Base-by-base conservation (phyloP, 768 basidiomycete species). In the Phlegmacium glaucopus region DNA sequence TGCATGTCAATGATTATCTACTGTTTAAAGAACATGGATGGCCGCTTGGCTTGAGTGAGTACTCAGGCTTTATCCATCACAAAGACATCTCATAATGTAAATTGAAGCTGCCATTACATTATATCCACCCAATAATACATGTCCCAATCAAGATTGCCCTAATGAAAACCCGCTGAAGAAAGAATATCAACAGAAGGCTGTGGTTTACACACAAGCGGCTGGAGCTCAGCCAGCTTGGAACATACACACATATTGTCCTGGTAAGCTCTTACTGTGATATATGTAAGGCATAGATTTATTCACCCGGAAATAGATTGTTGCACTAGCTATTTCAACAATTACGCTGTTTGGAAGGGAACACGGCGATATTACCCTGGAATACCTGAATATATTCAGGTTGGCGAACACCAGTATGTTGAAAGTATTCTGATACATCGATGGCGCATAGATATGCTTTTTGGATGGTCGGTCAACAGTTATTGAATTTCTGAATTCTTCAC, bases 341-440 rank as follows among this genome's bases (percentile, higher is more conserved):
- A 45, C 34, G 42, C 47, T n/a, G 57, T 61, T 4, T 41, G 49
- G 15, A 35, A 42, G 3, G 46, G 52, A 15, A 27, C 44, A 16
- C 44, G 56, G 0, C 58, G 45, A 0, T 66, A 66, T 38, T 63
- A 63, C 36, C 30, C 25, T 1, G 52, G 47, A 1, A 51, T 50
- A 2, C 58, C 61, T 0, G 38, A 52, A 6, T 58, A 53, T n/a
- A 42, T 66, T 29, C 56, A 63, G 30, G 59, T 60, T 41, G 60
- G 52, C 0, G 60, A 64, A 15, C 61, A 63, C 36, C 61, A 61
- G 15, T 66, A 52, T 46, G 56, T 58, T 2, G 59, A 66, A 37
- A 29, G 48, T 8, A 47, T 40, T 18, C 45, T 62, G 8, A 41
- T 53, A 1, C 38, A 28, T 1, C 6, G 49, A 18, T 65, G 53